phyloP scores from a whole-genome alignment of 163 green algal genomes.

The Trebouxiophyceae sp. region DNA sequence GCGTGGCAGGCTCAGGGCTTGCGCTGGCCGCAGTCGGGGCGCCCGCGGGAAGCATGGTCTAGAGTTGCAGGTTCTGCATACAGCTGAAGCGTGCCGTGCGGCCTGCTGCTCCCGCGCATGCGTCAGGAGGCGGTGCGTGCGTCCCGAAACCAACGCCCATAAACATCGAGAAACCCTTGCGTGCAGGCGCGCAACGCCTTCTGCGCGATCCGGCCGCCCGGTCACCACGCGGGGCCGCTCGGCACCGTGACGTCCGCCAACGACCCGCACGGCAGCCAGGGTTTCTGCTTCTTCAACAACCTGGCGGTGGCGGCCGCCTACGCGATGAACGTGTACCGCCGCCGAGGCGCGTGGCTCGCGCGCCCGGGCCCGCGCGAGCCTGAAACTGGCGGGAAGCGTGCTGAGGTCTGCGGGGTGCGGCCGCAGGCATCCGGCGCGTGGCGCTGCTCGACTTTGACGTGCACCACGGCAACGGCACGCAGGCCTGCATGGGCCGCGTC shows the following conservation, averaged over 20 bases:
- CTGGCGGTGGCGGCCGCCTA: slow-evolving; percentile 86
- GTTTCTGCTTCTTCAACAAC: slow-evolving; percentile 95
- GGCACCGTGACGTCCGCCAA: slow-evolving; percentile 65
- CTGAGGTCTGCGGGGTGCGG: too few relatives aligned
- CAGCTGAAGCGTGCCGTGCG: too few relatives aligned
- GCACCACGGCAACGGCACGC: slow-evolving; percentile 94
- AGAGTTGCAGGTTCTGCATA: too few relatives aligned
- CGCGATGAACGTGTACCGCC: slow-evolving; percentile 66
- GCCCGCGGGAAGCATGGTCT: too few relatives aligned
- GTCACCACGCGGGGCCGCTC: slow-evolving; percentile 76
- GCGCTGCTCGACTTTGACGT: slow-evolving; percentile 95
- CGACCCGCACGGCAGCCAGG: slow-evolving; percentile 65
- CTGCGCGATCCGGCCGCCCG: slow-evolving; percentile 79
- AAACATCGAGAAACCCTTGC: too few relatives aligned
- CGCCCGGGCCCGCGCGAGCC: too few relatives aligned
- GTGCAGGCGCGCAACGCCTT: slow-evolving; percentile 69
- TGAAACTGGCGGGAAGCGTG: too few relatives aligned
- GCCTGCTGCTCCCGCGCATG: too few relatives aligned
- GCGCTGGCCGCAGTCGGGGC: too few relatives aligned
- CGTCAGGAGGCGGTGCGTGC: too few relatives aligned
- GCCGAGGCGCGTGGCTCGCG: slow-evolving; percentile 5
- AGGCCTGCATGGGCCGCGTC: slow-evolving; percentile 51
- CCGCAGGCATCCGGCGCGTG: slow-evolving; percentile 60
- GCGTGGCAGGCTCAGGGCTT: too few relatives aligned
- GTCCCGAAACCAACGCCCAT: too few relatives aligned